Evolutionary conservation across 768 basidiomycete genomes (phyloP), one percentile per base, ranked within the genome.

Genomic region (Leccinum truebloodii): DNA sequence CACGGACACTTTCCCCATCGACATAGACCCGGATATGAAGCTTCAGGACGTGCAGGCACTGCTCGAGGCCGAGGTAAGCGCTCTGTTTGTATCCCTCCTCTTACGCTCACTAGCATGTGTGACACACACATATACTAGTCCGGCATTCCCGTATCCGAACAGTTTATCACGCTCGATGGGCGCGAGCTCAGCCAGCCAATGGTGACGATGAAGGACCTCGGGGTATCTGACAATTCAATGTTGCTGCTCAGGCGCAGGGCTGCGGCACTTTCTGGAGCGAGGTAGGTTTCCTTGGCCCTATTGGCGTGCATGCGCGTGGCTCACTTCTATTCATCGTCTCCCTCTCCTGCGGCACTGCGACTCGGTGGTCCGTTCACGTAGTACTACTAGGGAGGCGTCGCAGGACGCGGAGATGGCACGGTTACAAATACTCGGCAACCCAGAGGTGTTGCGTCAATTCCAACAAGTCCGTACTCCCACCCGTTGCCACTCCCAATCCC

Each of bases 381-480:
- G 20, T 13, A 34, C 39, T 41, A 41, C n/a, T 48, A 94, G 92
- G 67, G 73, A 84, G 16, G 78, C 83, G n/a, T 84, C 88, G 65
- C 89, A 88, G 62, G 94, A 96, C 65, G 77, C 90, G 30, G 96
- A 98, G 75, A 90, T 88, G 84, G 92, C 94, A 87, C 83, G 96
- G 16, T 76, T 95, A 26, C 94, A 94, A 65, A 70, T 96, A 16
- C 78, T 98, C 13, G 93, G 95, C 3, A 84, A 98, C 75, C 94
- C 94, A 4, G 67, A 78, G 0, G 75, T 97, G 52, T 89, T 98
- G 89, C 73, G 77, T 14, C 84, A 91, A 70, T 69, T 98, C 20
- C 84, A 81, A 60, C 75, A 83, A 65, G 95, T 92, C 20, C 48
- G 59, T 62, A 8, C 28, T 6, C 12, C 12, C 16, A 7, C 18